phyloP scores from a whole-genome alignment of 2,329 filamentous ascomycete genomes.

The Trichophyton schoenleinii region DNA sequence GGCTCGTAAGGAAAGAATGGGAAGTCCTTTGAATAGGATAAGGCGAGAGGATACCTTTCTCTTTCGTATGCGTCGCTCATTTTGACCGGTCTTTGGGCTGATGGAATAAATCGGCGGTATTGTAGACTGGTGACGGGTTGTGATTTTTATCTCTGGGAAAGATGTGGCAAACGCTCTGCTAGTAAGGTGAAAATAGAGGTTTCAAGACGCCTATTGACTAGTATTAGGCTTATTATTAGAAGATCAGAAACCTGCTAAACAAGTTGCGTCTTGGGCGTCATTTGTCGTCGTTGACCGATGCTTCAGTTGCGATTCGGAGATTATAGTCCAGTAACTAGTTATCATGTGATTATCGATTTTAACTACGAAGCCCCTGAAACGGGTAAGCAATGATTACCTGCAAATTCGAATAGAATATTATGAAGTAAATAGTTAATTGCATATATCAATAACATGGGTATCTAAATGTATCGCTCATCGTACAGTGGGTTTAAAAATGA shows the following conservation, averaged over 20 bases:
- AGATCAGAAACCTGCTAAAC: too few species aligned
- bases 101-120: background rate
- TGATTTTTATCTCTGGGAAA: background rate
- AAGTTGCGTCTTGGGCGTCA: too few species aligned
- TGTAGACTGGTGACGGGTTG: background rate
- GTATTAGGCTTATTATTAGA: too few species aligned
- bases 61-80: conserved; percentile 72
- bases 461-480: conserved; percentile 3
- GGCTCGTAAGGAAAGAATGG: background rate
- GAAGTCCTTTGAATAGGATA: conserved; percentile 6
- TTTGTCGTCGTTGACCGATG: background rate
- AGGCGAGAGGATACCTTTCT: conserved; percentile 41
- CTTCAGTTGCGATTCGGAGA: background rate
- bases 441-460: conserved; percentile 1
- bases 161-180: background rate
- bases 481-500: background rate
- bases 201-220: too few species aligned
- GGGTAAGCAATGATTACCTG: background rate
- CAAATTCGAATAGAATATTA: background rate
- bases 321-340: background rate
- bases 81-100: conserved; percentile 1
- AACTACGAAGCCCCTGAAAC: background rate
- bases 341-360: background rate
- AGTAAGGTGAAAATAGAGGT: too few species aligned
- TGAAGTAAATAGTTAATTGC: background rate